phyloP scores from a whole-genome alignment of 805 yeast species.

The Cyberlindnera subsufficiens region DNA sequence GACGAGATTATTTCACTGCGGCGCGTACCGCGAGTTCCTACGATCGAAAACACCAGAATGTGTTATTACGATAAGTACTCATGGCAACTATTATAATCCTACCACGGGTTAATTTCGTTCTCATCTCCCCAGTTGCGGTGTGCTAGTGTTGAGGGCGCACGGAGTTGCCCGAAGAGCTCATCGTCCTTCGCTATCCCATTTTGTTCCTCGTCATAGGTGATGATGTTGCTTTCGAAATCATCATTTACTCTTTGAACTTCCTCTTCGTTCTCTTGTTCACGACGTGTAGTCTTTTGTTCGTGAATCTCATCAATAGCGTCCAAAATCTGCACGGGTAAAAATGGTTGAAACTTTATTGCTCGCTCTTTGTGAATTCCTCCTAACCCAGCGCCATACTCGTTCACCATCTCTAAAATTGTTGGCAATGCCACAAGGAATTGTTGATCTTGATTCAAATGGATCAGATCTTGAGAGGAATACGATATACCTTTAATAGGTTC shows the following conservation, averaged over 20 bases:
- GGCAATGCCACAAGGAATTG: conserved; percentile 40
- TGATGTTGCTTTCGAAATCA: conserved; percentile 10
- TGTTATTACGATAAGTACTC: no score
- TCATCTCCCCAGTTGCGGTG: conserved; percentile 49
- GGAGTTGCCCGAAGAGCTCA: conserved; percentile 42
- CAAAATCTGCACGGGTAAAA: conserved; percentile 59
- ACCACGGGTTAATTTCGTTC: conserved; percentile 62
- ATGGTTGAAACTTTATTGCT: conserved; percentile 60
- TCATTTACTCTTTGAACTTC: conserved; percentile 13
- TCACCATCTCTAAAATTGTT: conserved; percentile 63
- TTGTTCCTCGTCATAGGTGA: background rate
- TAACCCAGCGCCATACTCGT: conserved; percentile 70
- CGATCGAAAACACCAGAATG: no score
- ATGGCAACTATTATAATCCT: no score
- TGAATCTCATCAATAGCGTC: conserved; percentile 69
- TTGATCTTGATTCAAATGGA: conserved; percentile 37
- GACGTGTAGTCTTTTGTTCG: conserved; percentile 32
- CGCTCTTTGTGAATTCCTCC: conserved; percentile 53
- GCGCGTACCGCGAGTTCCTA: no score
- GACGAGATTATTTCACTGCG: background rate
- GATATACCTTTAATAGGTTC: conserved; percentile 8
- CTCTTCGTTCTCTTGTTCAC: conserved; percentile 15
- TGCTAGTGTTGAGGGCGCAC: conserved; percentile 42
- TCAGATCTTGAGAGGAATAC: conserved; percentile 23
- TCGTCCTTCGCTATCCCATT: conserved; percentile 31